Evolutionary conservation across 768 basidiomycete species (phyloP), one percentile per base, ranked within the genome.

Genomic region (Clavaria fumosa): DNA sequence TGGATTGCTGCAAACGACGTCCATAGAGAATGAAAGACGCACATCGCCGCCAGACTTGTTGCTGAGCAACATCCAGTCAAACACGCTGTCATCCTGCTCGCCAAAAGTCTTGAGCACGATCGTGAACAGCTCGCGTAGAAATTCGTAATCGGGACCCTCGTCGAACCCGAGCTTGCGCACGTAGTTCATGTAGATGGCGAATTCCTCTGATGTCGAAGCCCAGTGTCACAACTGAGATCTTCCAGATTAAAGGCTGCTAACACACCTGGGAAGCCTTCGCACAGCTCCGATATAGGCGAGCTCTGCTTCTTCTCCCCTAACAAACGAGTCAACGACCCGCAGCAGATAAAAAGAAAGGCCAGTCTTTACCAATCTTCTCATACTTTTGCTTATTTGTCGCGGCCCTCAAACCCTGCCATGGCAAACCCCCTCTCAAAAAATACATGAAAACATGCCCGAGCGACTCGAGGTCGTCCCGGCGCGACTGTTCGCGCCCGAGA

Each of bases 301-400:
- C 73, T 81, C 59, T 97, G 93, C 62, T 89, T 99, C 71, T 96
- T 97, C 64, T 99, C 65, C 95, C 95, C n/a, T n/a, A n/a, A n/a
- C n/a, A n/a, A n/a, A n/a, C n/a, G n/a, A n/a, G n/a, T n/a, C n/a
- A n/a, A n/a, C n/a, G n/a, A n/a, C n/a, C n/a, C n/a, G n/a, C n/a
- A n/a, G n/a, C n/a, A n/a, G n/a, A n/a, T n/a, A n/a, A n/a, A n/a
- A n/a, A n/a, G n/a, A n/a, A n/a, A n/a, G n/a, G n/a, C n/a, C n/a
- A n/a, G n/a, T n/a, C 34, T 93, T n/a, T n/a, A n/a, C n/a, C 95
- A 47, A 99, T 99, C 66, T 97, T 97, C 61, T 99, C 95, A 55
- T 99, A 99, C 63, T 97, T 97, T 58, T 97, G 93, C 63, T 97
- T 97, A 69, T 99, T 97, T 1, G 93, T 99, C 6, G 90, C 90